phyloP scores from a whole-genome alignment of 73 alveolate genomes.

The Paramecium sexaurelia region DNA sequence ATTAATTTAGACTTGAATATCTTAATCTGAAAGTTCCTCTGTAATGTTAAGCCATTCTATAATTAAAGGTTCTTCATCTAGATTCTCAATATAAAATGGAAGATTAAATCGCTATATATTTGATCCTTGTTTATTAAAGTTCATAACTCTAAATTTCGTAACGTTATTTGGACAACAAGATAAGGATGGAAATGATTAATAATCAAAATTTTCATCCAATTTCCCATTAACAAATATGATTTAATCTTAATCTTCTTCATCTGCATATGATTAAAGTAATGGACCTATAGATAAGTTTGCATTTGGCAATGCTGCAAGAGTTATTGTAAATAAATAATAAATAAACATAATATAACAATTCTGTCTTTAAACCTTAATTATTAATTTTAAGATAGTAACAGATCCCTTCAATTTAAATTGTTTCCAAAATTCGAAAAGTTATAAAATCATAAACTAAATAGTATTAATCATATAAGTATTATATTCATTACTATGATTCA shows the following conservation, averaged over 20 bases:
- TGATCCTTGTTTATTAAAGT: neutral
- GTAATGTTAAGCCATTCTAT: neutral
- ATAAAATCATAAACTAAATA: neutral
- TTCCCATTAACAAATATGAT: neutral
- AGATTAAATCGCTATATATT: neutral
- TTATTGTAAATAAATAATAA: neutral
- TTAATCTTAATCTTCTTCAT: neutral
- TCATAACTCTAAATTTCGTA: neutral
- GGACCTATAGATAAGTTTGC: neutral
- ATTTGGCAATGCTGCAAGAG: neutral
- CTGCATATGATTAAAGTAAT: neutral
- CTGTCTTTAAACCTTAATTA: neutral
- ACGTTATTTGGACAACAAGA: neutral
- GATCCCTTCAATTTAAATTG: too few relatives aligned
- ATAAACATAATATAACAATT: neutral
- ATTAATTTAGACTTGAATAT: neutral
- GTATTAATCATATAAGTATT: neutral
- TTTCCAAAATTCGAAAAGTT: too few relatives aligned
- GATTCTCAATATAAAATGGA: neutral
- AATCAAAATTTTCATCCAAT: neutral
- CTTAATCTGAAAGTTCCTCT: neutral
- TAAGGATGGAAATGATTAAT: neutral
- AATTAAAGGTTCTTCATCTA: neutral
- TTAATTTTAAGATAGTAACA: too few relatives aligned
- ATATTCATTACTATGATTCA: neutral